Percentiles rank a stretch among this genome's conserved stretches.
These are phyloP conservation scores for Trichophaea hybrida DNA, from an alignment of 2,329 filamentous ascomycete species.

Conservation along the genomic window DNA sequence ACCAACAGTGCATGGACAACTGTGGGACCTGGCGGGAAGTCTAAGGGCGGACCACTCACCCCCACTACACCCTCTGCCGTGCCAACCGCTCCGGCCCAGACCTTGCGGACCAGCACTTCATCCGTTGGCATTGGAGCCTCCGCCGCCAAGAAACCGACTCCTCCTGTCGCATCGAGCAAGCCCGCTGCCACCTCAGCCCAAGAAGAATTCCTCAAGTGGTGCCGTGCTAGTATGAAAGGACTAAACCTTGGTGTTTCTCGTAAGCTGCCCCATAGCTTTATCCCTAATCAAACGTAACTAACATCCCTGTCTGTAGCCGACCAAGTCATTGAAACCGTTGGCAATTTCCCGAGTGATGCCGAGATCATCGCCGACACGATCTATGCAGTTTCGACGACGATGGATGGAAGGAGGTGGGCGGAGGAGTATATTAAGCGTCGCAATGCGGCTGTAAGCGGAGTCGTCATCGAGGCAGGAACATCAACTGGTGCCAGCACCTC, in stretches of 20 bases:
- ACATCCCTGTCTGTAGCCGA: conserved; percentile 47
- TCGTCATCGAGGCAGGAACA: conserved; percentile 55
- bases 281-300: conserved; percentile 22
- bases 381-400: conserved; percentile 71
- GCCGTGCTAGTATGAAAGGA: conserved; percentile 65
- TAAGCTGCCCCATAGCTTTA: conserved; percentile 5
- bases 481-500: conserved; percentile 38
- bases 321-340: conserved; percentile 61
- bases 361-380: conserved; percentile 81
- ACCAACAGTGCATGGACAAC: conserved; percentile 67
- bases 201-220: conserved; percentile 92
- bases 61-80: conserved; percentile 25
- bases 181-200: conserved; percentile 47
- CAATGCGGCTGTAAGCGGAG: conserved; percentile 82
- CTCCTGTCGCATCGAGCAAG: conserved; percentile 37
- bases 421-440: conserved; percentile 89
- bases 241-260: conserved; percentile 44
- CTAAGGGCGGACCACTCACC: conserved; percentile 44
- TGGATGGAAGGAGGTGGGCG: conserved; percentile 85
- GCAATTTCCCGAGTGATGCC: conserved; percentile 59
- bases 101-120: conserved; percentile 13
- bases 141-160: conserved; percentile 32
- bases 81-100: conserved; percentile 29
- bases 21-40: conserved; percentile 84
- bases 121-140: background rate